Evolutionary conservation across 1,284 basidiomycete genomes (phyloP).

Genomic region (Ganoderma lingzhi): DNA sequence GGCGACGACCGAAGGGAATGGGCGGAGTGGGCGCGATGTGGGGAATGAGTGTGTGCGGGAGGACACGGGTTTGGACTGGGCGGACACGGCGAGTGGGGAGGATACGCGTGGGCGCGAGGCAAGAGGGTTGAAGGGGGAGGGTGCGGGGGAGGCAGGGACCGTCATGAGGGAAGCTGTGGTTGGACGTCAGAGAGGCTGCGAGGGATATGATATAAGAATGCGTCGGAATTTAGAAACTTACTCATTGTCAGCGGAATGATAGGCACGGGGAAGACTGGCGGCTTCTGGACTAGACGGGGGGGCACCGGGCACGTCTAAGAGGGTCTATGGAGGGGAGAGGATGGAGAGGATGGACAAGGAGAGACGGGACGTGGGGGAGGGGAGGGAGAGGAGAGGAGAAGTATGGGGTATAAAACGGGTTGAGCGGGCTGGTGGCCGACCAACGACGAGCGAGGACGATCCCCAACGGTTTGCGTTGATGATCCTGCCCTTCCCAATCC

Average conservation of each 20-base stretch:
- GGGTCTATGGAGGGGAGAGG: not conserved
- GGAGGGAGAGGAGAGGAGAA: not conserved
- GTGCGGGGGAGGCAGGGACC: constrained; percentile 36
- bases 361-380: not conserved
- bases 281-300: not conserved
- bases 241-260: constrained; percentile 29
- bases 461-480: constrained; percentile 22
- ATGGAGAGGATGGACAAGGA: constrained; percentile 8
- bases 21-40: constrained; percentile 74
- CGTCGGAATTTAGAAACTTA: constrained; percentile 22
- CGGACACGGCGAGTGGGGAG: constrained; percentile 64
- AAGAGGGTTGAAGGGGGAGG: constrained; percentile 36
- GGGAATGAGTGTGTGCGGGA: constrained; percentile 54
- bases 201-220: constrained; percentile 1
- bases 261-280: constrained; percentile 5
- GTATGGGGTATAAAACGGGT: constrained; percentile 28
- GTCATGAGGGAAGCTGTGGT: constrained; percentile 38
- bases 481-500: constrained; percentile 10
- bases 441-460: not conserved
- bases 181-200: not conserved
- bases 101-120: constrained; percentile 50
- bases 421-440: not conserved
- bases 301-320: not conserved
- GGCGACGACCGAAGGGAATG: constrained; percentile 70
- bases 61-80: constrained; percentile 38